Conservation (phyloP, 2,329 filamentous ascomycete genomes). For the Botrytis squamosa region DNA sequence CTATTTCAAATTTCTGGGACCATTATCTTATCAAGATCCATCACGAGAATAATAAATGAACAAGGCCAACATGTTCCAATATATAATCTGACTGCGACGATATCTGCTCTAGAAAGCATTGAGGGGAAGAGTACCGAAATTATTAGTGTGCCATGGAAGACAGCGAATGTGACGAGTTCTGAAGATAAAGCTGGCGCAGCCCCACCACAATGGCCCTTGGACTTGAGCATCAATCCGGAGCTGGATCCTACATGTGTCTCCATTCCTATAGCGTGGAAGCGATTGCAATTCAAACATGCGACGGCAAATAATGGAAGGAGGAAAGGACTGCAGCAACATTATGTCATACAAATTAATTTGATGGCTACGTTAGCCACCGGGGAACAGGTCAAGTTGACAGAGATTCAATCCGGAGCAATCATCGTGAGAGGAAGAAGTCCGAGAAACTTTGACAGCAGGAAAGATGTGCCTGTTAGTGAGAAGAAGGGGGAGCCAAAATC, state of each 20-base stretch:
- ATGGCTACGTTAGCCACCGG: constrained; percentile 67
- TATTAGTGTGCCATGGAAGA: constrained; percentile 96
- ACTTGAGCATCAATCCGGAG: constrained; percentile 59
- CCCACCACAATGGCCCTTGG: constrained; percentile 55
- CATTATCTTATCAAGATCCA: constrained; percentile 72
- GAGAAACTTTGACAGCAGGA: constrained; percentile 88
- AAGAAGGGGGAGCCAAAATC: constrained; percentile 36
- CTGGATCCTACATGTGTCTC: constrained; percentile 77
- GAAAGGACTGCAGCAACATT: constrained; percentile 94
- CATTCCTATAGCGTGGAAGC: constrained; percentile 87
- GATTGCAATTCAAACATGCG: constrained; percentile 91
- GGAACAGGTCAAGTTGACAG: constrained; percentile 72
- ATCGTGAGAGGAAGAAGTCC: constrained; percentile 92
- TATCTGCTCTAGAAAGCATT: constrained; percentile 86
- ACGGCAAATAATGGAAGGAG: constrained; percentile 94
- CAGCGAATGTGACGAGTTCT: constrained; percentile 29
- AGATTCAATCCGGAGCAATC: constrained; percentile 87
- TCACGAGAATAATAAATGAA: constrained; percentile 70
- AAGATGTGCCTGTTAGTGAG: constrained; percentile 68
- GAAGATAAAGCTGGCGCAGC: constrained; percentile 47
- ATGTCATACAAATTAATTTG: constrained; percentile 82
- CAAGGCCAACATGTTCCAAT: constrained; percentile 77
- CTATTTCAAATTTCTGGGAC: constrained; percentile 93
- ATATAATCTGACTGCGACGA: constrained; percentile 74
- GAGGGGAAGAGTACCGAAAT: constrained; percentile 91